phyloP scores from a whole-genome alignment of 1,139 yeast species.

The Yamadazyma songkhlaensis region DNA sequence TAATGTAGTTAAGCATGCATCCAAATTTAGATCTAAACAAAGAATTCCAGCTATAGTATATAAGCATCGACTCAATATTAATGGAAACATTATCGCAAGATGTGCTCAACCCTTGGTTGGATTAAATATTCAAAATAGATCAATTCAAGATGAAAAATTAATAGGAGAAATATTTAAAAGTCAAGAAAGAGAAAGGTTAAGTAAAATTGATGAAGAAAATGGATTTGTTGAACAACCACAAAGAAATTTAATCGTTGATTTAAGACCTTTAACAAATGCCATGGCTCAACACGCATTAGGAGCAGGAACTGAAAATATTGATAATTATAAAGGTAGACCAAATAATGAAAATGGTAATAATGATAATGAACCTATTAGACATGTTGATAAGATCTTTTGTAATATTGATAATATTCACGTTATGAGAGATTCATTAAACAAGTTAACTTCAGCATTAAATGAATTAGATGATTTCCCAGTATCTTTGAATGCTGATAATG shows the following conservation, averaged over 20 bases:
- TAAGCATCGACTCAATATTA: slow-evolving; percentile 54
- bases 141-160: slow-evolving; percentile 87
- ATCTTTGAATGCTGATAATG: slow-evolving; percentile 14
- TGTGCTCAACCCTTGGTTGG: slow-evolving; percentile 96
- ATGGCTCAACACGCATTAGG: slow-evolving; percentile 96
- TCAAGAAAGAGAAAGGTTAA: slow-evolving; percentile 33
- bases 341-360: background rate
- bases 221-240: slow-evolving; percentile 40
- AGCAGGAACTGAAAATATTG: slow-evolving; percentile 94
- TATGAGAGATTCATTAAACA: slow-evolving; percentile 79
- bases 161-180: slow-evolving; percentile 66
- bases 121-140: slow-evolving; percentile 71
- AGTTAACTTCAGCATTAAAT: slow-evolving; percentile 59
- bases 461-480: slow-evolving; percentile 60
- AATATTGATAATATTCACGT: slow-evolving; percentile 96
- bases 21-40: slow-evolving; percentile 79
- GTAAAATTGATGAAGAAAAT: slow-evolving; percentile 10
- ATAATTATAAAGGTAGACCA: slow-evolving; percentile 56
- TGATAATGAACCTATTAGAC: slow-evolving; percentile 14
- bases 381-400: slow-evolving; percentile 64
- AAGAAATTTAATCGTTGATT: slow-evolving; percentile 78
- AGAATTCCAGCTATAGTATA: slow-evolving; percentile 83
- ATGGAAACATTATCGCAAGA: slow-evolving; percentile 78
- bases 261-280: slow-evolving; percentile 91
- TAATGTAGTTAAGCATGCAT: slow-evolving; percentile 76